A percentile compares a stretch with the other conserved stretches of the same genome.
Evolutionary conservation across 345 rosid genomes (phyloP).

Genomic region (Draba incana): DNA sequence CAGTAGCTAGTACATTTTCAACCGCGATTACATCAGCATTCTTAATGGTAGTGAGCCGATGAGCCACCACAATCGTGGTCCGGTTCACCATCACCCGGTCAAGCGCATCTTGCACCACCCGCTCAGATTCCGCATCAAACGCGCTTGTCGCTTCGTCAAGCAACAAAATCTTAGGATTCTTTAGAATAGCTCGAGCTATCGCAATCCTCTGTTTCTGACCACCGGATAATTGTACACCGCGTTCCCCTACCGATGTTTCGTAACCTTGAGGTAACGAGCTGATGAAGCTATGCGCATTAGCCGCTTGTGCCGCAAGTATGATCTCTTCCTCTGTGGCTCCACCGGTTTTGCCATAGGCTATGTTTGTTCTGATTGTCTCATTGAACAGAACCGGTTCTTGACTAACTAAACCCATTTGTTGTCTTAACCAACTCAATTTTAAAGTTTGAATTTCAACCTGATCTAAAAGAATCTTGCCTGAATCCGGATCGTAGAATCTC

Average conservation of each 20-base stretch:
- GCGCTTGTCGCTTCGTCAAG: conserved; percentile 86
- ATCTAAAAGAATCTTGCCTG: conserved; percentile 55
- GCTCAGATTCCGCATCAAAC: conserved; percentile 68
- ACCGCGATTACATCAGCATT: conserved; percentile 69
- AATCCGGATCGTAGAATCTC: conserved; percentile 78
- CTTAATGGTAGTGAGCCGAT: conserved; percentile 59
- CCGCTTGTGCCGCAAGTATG: conserved; percentile 55
- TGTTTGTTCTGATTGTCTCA: conserved; percentile 62
- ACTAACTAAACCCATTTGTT: conserved; percentile 72
- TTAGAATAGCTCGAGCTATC: conserved; percentile 69
- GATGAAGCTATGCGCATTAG: conserved; percentile 71
- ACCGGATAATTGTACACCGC: conserved; percentile 76
- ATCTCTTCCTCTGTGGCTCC: conserved; percentile 57
- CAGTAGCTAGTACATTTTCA: too few species aligned
- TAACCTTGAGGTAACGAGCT: conserved; percentile 66
- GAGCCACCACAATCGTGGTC: conserved; percentile 73
- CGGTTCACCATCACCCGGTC: conserved; percentile 66
- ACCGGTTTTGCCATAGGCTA: conserved; percentile 63
- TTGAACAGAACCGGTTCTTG: conserved; percentile 82
- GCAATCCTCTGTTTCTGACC: conserved; percentile 83
- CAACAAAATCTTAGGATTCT: conserved; percentile 64
- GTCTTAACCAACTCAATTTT: conserved; percentile 67
- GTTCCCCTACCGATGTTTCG: conserved; percentile 65
- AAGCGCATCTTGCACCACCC: conserved; percentile 67
- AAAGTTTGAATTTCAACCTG: conserved; percentile 45